Evolutionary conservation across 176 grass and related monocot genomes (phyloP), one percentile per base, ranked within the genome.

Genomic region (Juncus inflexus): DNA sequence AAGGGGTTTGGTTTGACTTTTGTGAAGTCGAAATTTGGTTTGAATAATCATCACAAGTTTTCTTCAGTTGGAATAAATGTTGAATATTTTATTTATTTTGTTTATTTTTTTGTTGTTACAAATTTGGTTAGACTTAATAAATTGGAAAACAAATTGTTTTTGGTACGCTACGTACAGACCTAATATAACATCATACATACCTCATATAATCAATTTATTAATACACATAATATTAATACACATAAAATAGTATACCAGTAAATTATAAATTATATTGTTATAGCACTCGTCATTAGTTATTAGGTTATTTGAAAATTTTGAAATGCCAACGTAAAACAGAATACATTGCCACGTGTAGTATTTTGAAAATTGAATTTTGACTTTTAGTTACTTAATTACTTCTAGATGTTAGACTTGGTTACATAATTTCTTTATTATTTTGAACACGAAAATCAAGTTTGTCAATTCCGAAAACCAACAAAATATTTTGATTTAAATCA

Each of bases 1-100:
- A 40, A 39, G 41, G 66, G 66, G 66, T 69, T 69, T 56, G 66
- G 66, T 69, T 69, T 69, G 66, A 69, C 51, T 56, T 69, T 55
- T 69, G 51, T 56, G 52, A 69, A 51, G 51, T 19, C 40, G 50
- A 69, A 47, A 41, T 12, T 51, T 51, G 45, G 12, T 69, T 69
- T 5, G 66, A 69, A 69, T 69, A 69, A 55, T 16, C 5, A 56
- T 54, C 37, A 35, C 9, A 28, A 53, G 19, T n/a, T n/a, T n/a
- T n/a, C n/a, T n/a, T n/a, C 19, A 28, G n/a, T n/a, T n/a, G 19
- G 19, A 28, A 28, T 28, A 28, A 28, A 28, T 28, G 19, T 28
- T 28, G 19, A 28, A 28, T 28, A 28, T 28, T 28, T 28, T 28
- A 28, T 28, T 28, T 28, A 28, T 52, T 52, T 52, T 52, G 9